Conservation (phyloP, 192 early-diverging fungal species). For the Radiomyces spectabilis region DNA sequence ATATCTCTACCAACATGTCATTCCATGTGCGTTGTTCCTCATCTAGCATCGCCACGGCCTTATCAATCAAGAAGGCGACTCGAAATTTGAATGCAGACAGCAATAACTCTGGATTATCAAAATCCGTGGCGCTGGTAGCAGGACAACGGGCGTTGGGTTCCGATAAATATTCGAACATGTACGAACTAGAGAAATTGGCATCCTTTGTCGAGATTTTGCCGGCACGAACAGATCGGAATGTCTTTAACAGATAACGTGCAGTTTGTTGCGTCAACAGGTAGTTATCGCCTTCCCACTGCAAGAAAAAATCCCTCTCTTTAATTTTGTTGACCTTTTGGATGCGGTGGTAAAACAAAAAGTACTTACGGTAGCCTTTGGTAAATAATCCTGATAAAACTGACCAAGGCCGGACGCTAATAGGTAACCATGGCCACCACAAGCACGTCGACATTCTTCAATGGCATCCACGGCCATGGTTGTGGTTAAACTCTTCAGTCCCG, state of each 20-base stretch:
- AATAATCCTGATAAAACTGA: conserved; percentile 58
- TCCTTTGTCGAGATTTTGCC: conserved; percentile 29
- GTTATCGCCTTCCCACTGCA: conserved; percentile 75
- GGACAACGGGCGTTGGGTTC: conserved; percentile 47
- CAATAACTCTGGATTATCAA: conserved; percentile 49
- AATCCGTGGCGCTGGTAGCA: conserved; percentile 32
- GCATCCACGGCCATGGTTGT: conserved; percentile 56
- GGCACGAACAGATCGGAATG: conserved; percentile 40
- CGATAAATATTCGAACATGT: conserved; percentile 36
- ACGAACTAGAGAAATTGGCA: conserved; percentile 28
- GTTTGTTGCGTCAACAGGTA: conserved; percentile 83
- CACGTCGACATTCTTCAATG: conserved; percentile 70
- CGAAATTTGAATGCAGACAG: conserved; percentile 59
- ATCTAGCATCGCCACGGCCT: conserved; percentile 53
- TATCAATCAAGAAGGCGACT: conserved; percentile 54
- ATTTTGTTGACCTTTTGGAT: neutral
- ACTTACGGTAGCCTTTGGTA: conserved; percentile 58
- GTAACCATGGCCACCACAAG: conserved; percentile 74
- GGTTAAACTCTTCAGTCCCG: conserved; percentile 63
- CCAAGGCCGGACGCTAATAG: conserved; percentile 63
- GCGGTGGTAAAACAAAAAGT: no score
- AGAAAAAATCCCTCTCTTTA: neutral
- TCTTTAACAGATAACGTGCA: conserved; percentile 71
- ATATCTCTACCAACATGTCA: conserved; percentile 66
- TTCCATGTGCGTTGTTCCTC: conserved; percentile 57